Evolutionary conservation across 805 yeast genomes (phyloP).

Genomic region (Starmerella roubikii): DNA sequence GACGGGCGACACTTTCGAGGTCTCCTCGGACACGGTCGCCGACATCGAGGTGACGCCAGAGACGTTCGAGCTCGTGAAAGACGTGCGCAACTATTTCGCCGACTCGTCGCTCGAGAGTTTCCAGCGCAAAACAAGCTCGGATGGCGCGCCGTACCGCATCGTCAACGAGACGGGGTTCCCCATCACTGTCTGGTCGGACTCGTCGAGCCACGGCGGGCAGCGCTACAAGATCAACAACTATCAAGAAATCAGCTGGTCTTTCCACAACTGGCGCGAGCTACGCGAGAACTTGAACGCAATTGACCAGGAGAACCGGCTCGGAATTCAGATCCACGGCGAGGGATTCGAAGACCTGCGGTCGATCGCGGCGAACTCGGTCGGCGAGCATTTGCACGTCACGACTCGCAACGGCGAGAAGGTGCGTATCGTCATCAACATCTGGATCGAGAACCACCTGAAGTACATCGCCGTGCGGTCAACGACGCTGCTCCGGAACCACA

Average conservation of each 20-base stretch:
- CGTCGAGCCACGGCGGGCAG: not conserved
- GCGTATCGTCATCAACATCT: conserved; percentile 59
- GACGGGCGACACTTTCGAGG: conserved; percentile 42
- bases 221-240: conserved; percentile 31
- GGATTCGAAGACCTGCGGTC: conserved; percentile 40
- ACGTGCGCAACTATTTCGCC: conserved; percentile 39
- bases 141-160: conserved; percentile 65
- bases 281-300: conserved; percentile 68
- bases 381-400: conserved; percentile 62
- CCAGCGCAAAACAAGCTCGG: conserved; percentile 43
- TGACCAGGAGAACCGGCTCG: conserved; percentile 45
- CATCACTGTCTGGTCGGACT: conserved; percentile 70
- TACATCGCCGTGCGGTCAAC: conserved; percentile 68
- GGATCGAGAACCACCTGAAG: conserved; percentile 62
- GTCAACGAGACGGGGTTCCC: conserved; percentile 75
- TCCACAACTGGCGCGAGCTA: conserved; percentile 82
- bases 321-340: conserved; percentile 41
- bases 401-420: conserved; percentile 30
- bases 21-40: conserved; percentile 62
- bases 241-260: conserved; percentile 63
- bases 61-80: conserved; percentile 62
- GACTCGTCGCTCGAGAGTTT: conserved; percentile 19
- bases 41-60: conserved; percentile 74
- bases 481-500: conserved; percentile 49
- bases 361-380: conserved; percentile 65